Percentiles rank a stretch among this genome's conserved stretches.
Evolutionary conservation across 345 rosid genomes (phyloP).

Genomic region (Jatropha curcas): DNA sequence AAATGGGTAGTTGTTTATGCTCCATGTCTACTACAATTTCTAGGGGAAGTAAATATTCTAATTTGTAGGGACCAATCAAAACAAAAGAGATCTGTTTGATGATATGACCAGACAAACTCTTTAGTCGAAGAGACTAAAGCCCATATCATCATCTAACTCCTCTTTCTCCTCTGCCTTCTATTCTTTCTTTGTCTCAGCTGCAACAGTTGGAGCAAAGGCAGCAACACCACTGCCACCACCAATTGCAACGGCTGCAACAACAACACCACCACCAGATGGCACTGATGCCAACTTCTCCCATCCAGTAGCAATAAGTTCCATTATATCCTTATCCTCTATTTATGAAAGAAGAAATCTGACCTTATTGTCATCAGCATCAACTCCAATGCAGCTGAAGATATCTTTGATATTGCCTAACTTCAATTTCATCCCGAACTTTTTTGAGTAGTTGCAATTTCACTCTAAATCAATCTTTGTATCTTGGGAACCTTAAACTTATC

Average conservation of each 20-base stretch:
- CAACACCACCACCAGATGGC: conserved; percentile 29
- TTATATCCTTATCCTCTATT: conserved; percentile 18
- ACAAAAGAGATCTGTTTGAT: neutral
- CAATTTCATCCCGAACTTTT: too few relatives aligned
- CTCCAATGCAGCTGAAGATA: conserved; percentile 43
- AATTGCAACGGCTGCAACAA: neutral
- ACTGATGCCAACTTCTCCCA: conserved; percentile 31
- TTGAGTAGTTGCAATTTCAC: too few relatives aligned
- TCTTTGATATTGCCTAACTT: too few relatives aligned
- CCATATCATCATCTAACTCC: conserved; percentile 15
- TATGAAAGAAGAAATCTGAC: conserved; percentile 18
- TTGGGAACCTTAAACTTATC: too few relatives aligned
- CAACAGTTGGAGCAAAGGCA: conserved; percentile 3
- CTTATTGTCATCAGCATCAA: conserved; percentile 21
- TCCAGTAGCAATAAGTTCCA: conserved; percentile 26
- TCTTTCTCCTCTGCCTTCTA: conserved; percentile 27
- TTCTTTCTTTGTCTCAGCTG: conserved; percentile 24
- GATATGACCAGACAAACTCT: neutral
- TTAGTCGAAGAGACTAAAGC: conserved; percentile 17
- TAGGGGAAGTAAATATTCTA: too few relatives aligned
- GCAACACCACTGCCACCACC: conserved; percentile 1
- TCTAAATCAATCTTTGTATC: too few relatives aligned
- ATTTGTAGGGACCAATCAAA: too few relatives aligned
- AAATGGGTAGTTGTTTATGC: too few relatives aligned
- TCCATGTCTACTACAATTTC: too few relatives aligned